Evolutionary conservation across 495 filamentous ascomycete genomes (phyloP), one percentile per base, ranked within the genome.

Genomic region (Talaromyces thailandensis): DNA sequence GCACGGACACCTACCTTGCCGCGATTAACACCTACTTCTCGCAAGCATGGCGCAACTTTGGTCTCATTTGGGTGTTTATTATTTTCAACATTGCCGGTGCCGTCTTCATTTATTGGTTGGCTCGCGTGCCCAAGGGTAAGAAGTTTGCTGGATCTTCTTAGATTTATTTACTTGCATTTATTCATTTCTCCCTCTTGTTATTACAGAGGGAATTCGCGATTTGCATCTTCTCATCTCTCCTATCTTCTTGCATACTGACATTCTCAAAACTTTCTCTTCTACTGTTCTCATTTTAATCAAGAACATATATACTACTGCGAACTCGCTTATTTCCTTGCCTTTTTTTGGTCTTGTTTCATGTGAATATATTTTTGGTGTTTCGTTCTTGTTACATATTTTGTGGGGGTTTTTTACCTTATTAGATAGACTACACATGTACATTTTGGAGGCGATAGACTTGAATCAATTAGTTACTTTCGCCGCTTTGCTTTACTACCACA

Each of bases 31-130:
- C 83, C 9, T 37, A 74, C 12, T 91, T 84, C 65, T 64, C 63
- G 2, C 79, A 88, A 18, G 73, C 84, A 55, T 90, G 87, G 87
- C 79, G 87, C 58, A 87, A 92, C 68, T 86, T 92, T 63, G 89
- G 88, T 12, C 73, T 89, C 28, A 70, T 88, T 64, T 93, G 80
- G 73, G 85, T 75, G 0, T 95, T 86, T 67, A 79, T 93, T 60
- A 72, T 81, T n/a, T 90, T 94, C 74, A 96, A 96, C 70, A 73
- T 92, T 62, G 67, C 76, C n/a, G 86, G 71, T 24, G 91, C 90
- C 0, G 68, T 93, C 21, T 76, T 81, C 48, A 68, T 96, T 18
- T 96, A 96, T 73, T 96, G 88, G 88, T 70, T 92, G 59, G 80
- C 83, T 6, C 78, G 92, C 6, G 88, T 96, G 58, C 89, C 90